Conservation (phyloP, 1,284 basidiomycete species). For the Microstroma glucosiphilum region DNA sequence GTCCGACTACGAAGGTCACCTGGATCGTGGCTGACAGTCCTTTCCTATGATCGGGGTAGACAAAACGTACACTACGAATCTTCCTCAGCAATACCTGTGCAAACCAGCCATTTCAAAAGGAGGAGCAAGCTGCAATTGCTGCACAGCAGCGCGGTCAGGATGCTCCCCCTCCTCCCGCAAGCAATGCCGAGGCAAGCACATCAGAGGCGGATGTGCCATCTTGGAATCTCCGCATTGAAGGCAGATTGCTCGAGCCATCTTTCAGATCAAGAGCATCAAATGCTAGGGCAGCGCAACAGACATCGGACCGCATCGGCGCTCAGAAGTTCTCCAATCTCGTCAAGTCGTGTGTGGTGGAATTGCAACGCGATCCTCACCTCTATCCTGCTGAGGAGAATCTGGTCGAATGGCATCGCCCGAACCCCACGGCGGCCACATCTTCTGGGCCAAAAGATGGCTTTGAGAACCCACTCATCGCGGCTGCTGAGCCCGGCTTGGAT, state of each 20-base stretch:
- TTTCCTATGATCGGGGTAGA: slow-evolving; percentile 54
- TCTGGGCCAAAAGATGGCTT: slow-evolving; percentile 29
- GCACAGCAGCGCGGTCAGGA: slow-evolving; percentile 36
- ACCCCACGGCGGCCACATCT: slow-evolving; percentile 35
- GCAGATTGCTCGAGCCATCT: slow-evolving; percentile 63
- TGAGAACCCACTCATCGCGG: slow-evolving; percentile 36
- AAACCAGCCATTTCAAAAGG: slow-evolving; percentile 59
- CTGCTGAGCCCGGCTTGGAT: slow-evolving; percentile 55
- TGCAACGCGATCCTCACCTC: slow-evolving; percentile 73
- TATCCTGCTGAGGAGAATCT: slow-evolving; percentile 58
- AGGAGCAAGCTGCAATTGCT: slow-evolving; percentile 49
- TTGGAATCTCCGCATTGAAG: slow-evolving; percentile 84
- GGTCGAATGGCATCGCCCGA: slow-evolving; percentile 54
- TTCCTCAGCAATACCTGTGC: slow-evolving; percentile 84
- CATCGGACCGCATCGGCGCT: slow-evolving; percentile 36
- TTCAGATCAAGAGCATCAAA: slow-evolving; percentile 40
- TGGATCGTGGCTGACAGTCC: slow-evolving; percentile 3
- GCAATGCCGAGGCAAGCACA: slow-evolving; percentile 22
- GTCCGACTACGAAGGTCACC: background rate
- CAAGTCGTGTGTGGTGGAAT: slow-evolving; percentile 75
- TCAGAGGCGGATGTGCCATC: slow-evolving; percentile 60
- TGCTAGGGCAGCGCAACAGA: slow-evolving; percentile 41
- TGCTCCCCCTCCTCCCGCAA: slow-evolving; percentile 19
- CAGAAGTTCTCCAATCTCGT: slow-evolving; percentile 78
- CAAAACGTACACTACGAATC: slow-evolving; percentile 75